Evolutionary conservation across 2,329 filamentous ascomycete genomes (phyloP), one percentile per base, ranked within the genome.

Genomic region (Achaetomium macrosporum): DNA sequence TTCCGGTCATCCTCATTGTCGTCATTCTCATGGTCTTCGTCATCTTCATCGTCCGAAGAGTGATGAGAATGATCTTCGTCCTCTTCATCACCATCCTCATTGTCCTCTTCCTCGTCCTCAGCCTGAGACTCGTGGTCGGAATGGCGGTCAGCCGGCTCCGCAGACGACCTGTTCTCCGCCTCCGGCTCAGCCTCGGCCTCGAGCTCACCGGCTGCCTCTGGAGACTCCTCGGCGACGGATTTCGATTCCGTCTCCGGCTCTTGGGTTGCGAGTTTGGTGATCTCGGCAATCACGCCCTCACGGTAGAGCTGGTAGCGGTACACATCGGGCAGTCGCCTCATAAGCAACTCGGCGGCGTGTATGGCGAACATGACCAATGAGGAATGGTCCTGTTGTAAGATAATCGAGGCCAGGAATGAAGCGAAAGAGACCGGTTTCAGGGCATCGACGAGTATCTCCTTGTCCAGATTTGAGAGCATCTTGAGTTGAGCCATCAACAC

Each of bases 241-340:
- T 69, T 68, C 11, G 61, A 59, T 48, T 70, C 68, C 3, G 66
- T 58, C 25, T 71, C 66, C 10, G 67, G 65, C 47, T 78, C 73
- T 47, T 75, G 69, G 47, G 71, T 77, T 1, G 90, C 85, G 31
- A 99, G 75, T 65, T 90, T 92, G 30, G 83, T 79, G 47, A 99
- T 95, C 67, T 99, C 92, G 1, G 87, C 79, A 61, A 97, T 91
- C 41, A 99, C 93, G 35, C 93, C 93, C 71, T 99, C 95, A 0
- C 93, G 88, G 65, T 99, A 95, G 61, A 99, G 92, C 63, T 99
- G 95, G 63, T 96, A 95, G 25, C 89, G 85, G 66, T 99, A 99
- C 30, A 97, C 88, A 19, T 85, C 78, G 57, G 91, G 89, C 6
- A 99, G 75, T 16, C 95, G 84, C 63, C 84, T 85, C 55, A 96